Conservation (phyloP, 306 rosid species). For the Lathyrus sativus region DNA sequence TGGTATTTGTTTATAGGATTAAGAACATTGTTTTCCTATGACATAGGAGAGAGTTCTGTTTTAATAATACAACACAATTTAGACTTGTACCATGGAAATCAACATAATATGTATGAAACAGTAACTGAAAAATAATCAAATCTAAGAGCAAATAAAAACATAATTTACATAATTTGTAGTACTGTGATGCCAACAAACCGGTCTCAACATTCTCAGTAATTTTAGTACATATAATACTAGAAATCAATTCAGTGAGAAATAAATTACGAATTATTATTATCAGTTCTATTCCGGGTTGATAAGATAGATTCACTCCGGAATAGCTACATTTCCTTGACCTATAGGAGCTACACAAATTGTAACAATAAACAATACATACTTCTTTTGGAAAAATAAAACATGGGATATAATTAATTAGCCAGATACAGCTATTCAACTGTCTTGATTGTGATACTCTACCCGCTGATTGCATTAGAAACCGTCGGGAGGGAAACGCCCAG, state of each 20-base stretch:
- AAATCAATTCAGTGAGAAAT: background rate
- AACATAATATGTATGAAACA: background rate
- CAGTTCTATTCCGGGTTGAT: slow-evolving; percentile 23
- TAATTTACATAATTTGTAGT: background rate
- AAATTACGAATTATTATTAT: slow-evolving; percentile 30
- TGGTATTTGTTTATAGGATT: too few relatives aligned
- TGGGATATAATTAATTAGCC: slow-evolving; percentile 18
- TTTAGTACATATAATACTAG: slow-evolving; percentile 30
- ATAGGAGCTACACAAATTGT: slow-evolving; percentile 39
- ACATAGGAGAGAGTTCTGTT: too few relatives aligned
- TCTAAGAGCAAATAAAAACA: background rate
- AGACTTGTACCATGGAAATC: background rate
- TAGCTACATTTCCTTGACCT: slow-evolving; percentile 29
- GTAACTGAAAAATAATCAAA: slow-evolving; percentile 1
- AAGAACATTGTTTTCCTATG: too few relatives aligned
- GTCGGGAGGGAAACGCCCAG: slow-evolving; percentile 88
- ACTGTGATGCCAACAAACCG: slow-evolving; percentile 18
- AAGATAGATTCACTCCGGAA: slow-evolving; percentile 37
- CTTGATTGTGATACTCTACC: slow-evolving; percentile 31
- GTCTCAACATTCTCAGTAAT: slow-evolving; percentile 22
- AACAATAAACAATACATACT: slow-evolving; percentile 16
- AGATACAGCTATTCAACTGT: slow-evolving; percentile 40
- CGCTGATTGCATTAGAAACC: slow-evolving; percentile 51
- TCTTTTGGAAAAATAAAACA: slow-evolving; percentile 14
- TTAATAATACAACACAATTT: too few relatives aligned